Evolutionary conservation across 352 stramenopile species (phyloP), one percentile per base, ranked within the genome.

Genomic region (Peronosclerospora sorghi): DNA sequence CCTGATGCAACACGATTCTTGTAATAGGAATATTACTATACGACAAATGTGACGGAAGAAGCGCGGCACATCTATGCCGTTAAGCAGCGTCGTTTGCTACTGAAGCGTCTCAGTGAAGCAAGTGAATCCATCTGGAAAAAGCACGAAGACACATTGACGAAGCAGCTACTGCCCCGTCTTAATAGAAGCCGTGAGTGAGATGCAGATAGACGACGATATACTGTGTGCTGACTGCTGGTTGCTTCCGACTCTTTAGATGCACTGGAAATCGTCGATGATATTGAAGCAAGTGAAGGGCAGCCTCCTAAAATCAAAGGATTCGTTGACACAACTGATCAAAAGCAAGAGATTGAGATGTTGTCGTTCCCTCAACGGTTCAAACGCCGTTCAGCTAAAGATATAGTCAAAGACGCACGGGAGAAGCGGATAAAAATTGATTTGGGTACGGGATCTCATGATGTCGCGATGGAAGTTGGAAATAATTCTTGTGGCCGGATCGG

Each of bases 191-290:
- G 73, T 85, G 60, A 20, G 70, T 55, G 13, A 8, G 13, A 8
- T 18, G 37, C 9, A 17, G 1, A 5, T 20, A 17, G 28, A 23
- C 23, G 32, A 28, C 21, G 5, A 17, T 13, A 26, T 12, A 8
- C 18, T 32, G 6, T 6, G 18, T 37, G 29, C 14, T 57, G 12
- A 46, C 12, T 44, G 12, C 6, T 34, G 19, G 21, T 5, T 32
- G 29, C 4, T 10, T 49, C 20, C 43, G 23, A 8, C 17, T 47
- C 17, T 57, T 15, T 20, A 47, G 70, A 84, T 56, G 62, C 74
- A 18, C 68, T 84, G 40, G 76, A 86, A 38, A 68, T 89, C 14
- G 73, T 68, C 1, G 62, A 80, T 21, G 73, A 89, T 53, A 86
- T 89, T 20, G 67, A 77, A 17, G 41, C 48, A 19, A 60, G 50